phyloP scores from a whole-genome alignment of 345 rosid genomes.

The Sonneratia alba region DNA sequence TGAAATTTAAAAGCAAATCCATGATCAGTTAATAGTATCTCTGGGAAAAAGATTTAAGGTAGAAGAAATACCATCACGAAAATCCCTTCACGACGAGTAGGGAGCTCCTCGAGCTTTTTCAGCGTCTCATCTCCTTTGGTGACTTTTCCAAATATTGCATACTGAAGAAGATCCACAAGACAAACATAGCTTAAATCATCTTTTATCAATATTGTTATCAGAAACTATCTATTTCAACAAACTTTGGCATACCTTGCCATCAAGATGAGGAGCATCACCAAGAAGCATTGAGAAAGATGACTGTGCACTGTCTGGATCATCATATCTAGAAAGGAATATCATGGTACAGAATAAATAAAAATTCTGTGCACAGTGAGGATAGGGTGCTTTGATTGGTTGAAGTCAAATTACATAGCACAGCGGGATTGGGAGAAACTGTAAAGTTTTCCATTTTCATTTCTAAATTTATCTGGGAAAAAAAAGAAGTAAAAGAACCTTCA shows the following conservation, averaged over 20 bases:
- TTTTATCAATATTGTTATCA: background rate
- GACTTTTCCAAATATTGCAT: slow-evolving; percentile 92
- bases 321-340: slow-evolving; percentile 31
- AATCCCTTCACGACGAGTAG: slow-evolving; percentile 83
- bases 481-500: background rate
- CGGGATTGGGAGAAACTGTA: background rate
- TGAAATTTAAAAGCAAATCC: background rate
- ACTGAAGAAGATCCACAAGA: slow-evolving; percentile 34
- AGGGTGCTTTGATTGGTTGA: background rate
- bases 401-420: background rate
- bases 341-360: background rate
- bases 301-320: slow-evolving; percentile 79
- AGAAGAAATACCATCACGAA: slow-evolving; percentile 65
- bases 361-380: background rate
- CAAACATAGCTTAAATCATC: background rate
- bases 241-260: slow-evolving; percentile 46
- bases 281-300: slow-evolving; percentile 97
- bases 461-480: background rate
- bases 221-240: background rate
- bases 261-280: slow-evolving; percentile 95
- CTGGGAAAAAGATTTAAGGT: background rate
- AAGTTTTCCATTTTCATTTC: background rate
- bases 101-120: slow-evolving; percentile 75
- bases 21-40: background rate
- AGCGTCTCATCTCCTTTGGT: slow-evolving; percentile 90